Conservation (phyloP, 2,329 filamentous ascomycete species). For the Paramyrothecium roridum region DNA sequence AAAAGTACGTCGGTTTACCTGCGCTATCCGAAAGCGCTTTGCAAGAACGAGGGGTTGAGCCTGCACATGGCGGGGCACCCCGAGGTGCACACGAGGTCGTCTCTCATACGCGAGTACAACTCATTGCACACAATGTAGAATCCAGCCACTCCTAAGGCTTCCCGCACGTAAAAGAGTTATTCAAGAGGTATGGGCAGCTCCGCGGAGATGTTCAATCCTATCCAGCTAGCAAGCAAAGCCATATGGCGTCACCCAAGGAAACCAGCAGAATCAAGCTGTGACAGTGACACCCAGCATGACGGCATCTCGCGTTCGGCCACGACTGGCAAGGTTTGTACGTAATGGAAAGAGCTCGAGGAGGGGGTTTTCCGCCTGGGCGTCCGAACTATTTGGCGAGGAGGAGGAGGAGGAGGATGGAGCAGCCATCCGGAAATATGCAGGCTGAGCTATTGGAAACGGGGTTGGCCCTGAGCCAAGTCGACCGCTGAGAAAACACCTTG, state of each 20-base stretch:
- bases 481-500: not conserved
- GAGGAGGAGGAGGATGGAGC: not conserved
- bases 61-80: no score
- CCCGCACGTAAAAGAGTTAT: not conserved
- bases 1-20: no score
- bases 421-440: no score
- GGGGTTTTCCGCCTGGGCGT: not conserved
- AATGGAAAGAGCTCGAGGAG: not conserved
- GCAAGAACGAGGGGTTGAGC: no score
- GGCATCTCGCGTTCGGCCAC: not conserved
- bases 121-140: no score
- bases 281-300: not conserved
- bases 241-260: not conserved
- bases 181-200: not conserved
- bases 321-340: not conserved
- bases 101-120: no score
- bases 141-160: not conserved
- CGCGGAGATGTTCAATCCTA: slow-evolving; percentile 12
- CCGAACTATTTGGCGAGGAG: not conserved
- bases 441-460: not conserved
- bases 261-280: not conserved
- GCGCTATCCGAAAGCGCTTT: no score
- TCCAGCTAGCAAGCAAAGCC: slow-evolving; percentile 4
- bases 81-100: no score
- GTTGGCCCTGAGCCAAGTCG: not conserved